Conservation (phyloP, 371 early-diverging fungal genomes). For the Mortierella sp. region DNA sequence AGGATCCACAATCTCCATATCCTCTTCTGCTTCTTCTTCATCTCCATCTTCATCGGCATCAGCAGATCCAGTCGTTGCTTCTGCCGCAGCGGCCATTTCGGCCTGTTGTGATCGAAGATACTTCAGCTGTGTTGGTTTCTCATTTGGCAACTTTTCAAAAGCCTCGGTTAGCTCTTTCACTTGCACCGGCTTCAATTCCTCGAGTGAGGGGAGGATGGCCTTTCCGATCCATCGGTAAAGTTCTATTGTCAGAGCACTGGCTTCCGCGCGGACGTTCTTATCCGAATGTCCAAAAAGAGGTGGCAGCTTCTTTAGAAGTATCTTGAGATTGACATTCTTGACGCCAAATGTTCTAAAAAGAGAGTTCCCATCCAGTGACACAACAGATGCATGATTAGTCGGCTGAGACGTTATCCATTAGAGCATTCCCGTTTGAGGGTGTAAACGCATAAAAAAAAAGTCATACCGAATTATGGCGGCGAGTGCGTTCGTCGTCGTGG, state of each 20-base stretch:
- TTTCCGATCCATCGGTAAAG: conserved; percentile 85
- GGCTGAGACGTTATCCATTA: not conserved
- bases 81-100: conserved; percentile 58
- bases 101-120: conserved; percentile 84
- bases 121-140: conserved; percentile 73
- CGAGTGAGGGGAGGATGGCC: conserved; percentile 71
- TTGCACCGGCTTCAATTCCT: conserved; percentile 87
- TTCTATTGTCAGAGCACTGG: conserved; percentile 77
- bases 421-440: not conserved
- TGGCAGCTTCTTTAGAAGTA: conserved; percentile 84
- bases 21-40: conserved; percentile 60
- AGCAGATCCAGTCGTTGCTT: conserved; percentile 53
- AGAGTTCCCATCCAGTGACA: conserved; percentile 1
- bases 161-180: conserved; percentile 88
- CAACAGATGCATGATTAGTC: not conserved
- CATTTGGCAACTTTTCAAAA: conserved; percentile 79
- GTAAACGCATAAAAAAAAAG: not conserved
- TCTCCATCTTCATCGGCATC: conserved; percentile 40
- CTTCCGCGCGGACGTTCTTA: conserved; percentile 92
- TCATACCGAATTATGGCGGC: conserved; percentile 77
- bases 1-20: conserved; percentile 71
- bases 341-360: conserved; percentile 76
- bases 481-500: conserved; percentile 75
- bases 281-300: conserved; percentile 94
- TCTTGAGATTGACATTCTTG: conserved; percentile 82